These are phyloP conservation scores for Chaetomiaceae sp. DNA, from an alignment of 2,329 filamentous ascomycete species.

Conservation along the genomic window DNA sequence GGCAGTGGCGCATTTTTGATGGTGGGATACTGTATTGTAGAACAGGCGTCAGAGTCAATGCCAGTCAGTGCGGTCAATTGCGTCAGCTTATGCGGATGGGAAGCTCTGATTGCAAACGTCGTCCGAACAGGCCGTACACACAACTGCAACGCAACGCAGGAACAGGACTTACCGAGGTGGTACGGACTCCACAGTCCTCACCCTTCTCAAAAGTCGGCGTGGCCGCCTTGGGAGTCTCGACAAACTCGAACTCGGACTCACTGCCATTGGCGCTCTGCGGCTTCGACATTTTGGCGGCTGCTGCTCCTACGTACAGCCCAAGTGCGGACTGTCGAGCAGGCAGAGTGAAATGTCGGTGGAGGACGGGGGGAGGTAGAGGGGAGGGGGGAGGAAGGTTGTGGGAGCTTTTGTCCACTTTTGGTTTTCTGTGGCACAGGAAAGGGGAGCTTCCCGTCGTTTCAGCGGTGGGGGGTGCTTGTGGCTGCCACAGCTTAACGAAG, in stretches of 20 bases:
- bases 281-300: constrained; percentile 40
- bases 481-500: background rate
- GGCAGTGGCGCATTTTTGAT: constrained; percentile 95
- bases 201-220: constrained; percentile 44
- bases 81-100: too few relatives aligned
- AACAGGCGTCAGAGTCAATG: constrained; percentile 10
- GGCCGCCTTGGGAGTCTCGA: constrained; percentile 48
- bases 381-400: background rate
- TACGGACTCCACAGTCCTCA: constrained; percentile 50
- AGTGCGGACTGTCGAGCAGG: constrained; percentile 15
- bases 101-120: background rate
- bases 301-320: constrained; percentile 15
- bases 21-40: constrained; percentile 75
- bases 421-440: background rate
- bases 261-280: constrained; percentile 42
- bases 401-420: background rate
- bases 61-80: too few relatives aligned
- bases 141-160: too few relatives aligned
- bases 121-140: too few relatives aligned
- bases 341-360: constrained; percentile 6
- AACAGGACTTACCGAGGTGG: constrained; percentile 42
- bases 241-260: constrained; percentile 58
- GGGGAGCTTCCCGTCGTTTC: background rate
- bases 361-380: background rate
- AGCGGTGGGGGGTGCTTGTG: constrained; percentile 12